Evolutionary conservation across 2,329 filamentous ascomycete genomes (phyloP), one percentile per base, ranked within the genome.

Genomic region (Hypoxylon sp.): DNA sequence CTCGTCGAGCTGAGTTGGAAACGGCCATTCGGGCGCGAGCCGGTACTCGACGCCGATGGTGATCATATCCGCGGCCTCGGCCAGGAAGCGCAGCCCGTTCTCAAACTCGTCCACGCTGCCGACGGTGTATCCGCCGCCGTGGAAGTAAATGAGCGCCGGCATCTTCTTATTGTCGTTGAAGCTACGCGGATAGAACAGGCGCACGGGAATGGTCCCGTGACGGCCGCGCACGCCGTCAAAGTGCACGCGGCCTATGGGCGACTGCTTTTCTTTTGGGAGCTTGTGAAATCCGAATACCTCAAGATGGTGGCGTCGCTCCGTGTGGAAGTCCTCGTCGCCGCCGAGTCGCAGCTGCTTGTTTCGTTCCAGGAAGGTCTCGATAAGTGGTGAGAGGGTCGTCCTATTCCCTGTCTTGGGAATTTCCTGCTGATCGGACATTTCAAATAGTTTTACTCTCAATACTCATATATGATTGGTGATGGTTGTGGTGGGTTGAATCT

Each of bases 61-160:
- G 32, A 72, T 68, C n/a, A 70, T 56, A 11, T 67, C 71, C 17
- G 72, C 64, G 5, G 53, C 71, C 60, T 77, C 77, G 21, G 77
- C 75, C 21, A 79, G 46, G 14, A 80, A 62, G 23, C 78, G 70
- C 45, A 78, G 69, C 5, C 78, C 76, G 34, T 80, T 78, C 61
- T 81, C 78, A 53, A 80, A 80, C 48, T 81, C 78, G 48, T 81
- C 76, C 7, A 80, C 76, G n/a, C 72, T 73, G 13, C 79, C 79
- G 25, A 80, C 74, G 0, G 78, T 80, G 67, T 79, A 81, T 0
- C 79, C 78, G 7, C 78, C 79, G 9, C 79, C 77, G 58, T 81
- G 80, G 60, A 81, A 77, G 63, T 80, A 80, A 3, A 80, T 75
- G 13, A 80, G 65, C 2, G 75, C 78, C 11, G 30, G 74, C 68